Percentiles rank a stretch among this genome's conserved stretches.
Evolutionary conservation across 1,139 yeast genomes (phyloP).

Genomic region (Saccharomyces pastorianus): DNA sequence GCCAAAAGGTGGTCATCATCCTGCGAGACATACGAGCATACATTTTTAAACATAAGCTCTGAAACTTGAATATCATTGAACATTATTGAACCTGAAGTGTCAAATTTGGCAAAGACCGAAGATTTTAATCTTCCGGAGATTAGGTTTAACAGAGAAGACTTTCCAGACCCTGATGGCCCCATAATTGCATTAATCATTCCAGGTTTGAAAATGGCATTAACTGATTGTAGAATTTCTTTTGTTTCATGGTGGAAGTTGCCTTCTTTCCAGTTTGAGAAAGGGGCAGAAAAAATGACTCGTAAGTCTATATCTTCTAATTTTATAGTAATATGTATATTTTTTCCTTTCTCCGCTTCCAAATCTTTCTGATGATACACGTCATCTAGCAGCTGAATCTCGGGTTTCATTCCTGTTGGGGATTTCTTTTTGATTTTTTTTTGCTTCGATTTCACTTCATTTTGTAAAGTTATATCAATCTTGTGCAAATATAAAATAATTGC

Average conservation of each 20-base stretch:
- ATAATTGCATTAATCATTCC: conserved; percentile 71
- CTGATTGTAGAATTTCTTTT: conserved; percentile 40
- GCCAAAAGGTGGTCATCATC: conserved; percentile 68
- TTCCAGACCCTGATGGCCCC: conserved; percentile 90
- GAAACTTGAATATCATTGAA: conserved; percentile 40
- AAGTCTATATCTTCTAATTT: conserved; percentile 15
- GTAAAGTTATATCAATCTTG: conserved; percentile 42
- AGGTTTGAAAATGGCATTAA: conserved; percentile 52
- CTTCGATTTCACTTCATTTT: conserved; percentile 19
- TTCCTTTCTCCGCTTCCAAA: conserved; percentile 7
- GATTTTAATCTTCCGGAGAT: conserved; percentile 57
- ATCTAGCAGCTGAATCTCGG: not conserved
- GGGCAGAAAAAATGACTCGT: conserved; percentile 11
- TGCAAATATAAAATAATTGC: conserved; percentile 39
- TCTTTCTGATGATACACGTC: conserved; percentile 7
- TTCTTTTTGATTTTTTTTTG: conserved; percentile 6
- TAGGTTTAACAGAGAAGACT: conserved; percentile 62
- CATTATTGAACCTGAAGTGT: conserved; percentile 36
- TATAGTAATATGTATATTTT: conserved; percentile 11
- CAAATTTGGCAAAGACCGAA: conserved; percentile 34
- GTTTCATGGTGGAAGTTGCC: conserved; percentile 10
- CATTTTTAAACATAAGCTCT: conserved; percentile 38
- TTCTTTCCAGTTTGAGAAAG: conserved; percentile 5
- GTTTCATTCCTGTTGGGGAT: not conserved
- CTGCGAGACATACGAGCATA: conserved; percentile 72